Conservation (phyloP, 306 rosid genomes). For the Trichosanthes truncata region DNA sequence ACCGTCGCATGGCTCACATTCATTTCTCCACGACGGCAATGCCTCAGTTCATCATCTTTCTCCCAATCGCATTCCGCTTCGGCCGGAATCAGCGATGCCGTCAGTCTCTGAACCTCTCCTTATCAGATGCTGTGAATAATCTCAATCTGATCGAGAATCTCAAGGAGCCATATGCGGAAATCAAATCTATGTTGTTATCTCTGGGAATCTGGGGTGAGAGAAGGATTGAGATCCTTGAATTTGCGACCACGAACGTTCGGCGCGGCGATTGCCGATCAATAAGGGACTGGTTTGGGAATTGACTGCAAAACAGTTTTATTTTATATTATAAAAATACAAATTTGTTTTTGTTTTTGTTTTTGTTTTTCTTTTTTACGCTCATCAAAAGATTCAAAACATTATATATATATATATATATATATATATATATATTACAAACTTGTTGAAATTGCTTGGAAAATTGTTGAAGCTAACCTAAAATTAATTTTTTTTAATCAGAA, state of each 20-base stretch:
- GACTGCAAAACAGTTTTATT: background rate
- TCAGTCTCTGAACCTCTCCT: background rate
- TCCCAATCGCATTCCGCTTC: background rate
- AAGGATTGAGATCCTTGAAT: background rate
- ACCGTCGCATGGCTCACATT: slow-evolving; percentile 84
- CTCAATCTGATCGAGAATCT: background rate
- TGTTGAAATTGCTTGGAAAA: too few species aligned
- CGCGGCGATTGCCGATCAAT: background rate
- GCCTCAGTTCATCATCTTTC: slow-evolving; percentile 7
- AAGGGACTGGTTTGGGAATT: background rate
- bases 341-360: too few species aligned
- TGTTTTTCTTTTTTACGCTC: too few species aligned
- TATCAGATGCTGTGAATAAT: background rate
- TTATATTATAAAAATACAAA: too few species aligned
- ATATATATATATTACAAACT: too few species aligned
- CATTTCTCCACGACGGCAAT: slow-evolving; percentile 39
- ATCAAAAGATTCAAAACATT: too few species aligned
- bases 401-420: too few species aligned
- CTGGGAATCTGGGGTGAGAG: background rate
- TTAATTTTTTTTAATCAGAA: too few species aligned
- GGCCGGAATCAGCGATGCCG: background rate
- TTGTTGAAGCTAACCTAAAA: too few species aligned
- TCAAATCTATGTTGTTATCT: background rate
- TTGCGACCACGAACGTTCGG: background rate
- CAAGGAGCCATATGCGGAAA: background rate